A percentile compares a stretch with the other conserved stretches of the same genome.
Evolutionary conservation across 2,329 filamentous ascomycete species (phyloP).

Genomic region (Aspergillus texensis): DNA sequence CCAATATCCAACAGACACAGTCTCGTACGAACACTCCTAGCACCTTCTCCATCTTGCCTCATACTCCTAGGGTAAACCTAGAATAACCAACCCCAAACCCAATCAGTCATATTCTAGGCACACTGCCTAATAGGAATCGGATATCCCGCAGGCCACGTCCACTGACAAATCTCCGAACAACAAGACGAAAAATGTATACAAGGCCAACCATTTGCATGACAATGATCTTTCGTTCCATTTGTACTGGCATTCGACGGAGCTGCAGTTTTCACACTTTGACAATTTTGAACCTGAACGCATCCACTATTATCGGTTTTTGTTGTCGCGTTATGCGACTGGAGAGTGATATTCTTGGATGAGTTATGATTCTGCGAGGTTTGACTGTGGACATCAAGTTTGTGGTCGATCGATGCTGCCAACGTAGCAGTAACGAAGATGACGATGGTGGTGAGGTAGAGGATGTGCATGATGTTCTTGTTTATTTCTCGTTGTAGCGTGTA

Average conservation of each 20-base stretch:
- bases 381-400: neutral
- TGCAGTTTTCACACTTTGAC: neutral
- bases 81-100: neutral
- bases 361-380: neutral
- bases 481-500: neutral
- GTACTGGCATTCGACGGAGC: neutral
- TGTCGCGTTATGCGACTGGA: neutral
- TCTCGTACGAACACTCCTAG: neutral
- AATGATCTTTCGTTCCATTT: neutral
- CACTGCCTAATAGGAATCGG: conserved; percentile 4
- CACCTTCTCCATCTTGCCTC: neutral
- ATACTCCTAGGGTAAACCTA: neutral
- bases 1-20: neutral
- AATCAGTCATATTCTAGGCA: neutral
- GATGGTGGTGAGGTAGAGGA: neutral
- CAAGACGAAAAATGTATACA: neutral
- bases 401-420: neutral
- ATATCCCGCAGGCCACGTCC: conserved; percentile 2
- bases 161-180: neutral
- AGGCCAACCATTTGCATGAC: neutral
- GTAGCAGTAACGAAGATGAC: neutral
- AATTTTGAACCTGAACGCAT: neutral
- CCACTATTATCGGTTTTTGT: neutral
- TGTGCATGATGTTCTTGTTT: neutral
- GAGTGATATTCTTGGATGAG: neutral